Conservation (phyloP, 495 filamentous ascomycete species). For the Extremus antarcticus region DNA sequence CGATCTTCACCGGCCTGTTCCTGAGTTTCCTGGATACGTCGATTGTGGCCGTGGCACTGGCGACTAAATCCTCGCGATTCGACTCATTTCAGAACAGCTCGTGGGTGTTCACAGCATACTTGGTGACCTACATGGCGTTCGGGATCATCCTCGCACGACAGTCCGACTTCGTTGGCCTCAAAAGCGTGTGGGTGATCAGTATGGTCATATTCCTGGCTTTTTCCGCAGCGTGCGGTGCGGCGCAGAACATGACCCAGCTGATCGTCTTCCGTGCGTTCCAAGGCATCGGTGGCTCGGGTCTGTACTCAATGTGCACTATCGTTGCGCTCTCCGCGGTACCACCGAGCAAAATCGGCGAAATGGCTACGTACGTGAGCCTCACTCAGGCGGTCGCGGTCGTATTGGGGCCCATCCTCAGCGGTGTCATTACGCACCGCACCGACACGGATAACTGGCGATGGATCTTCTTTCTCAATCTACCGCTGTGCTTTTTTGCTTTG, state of each 20-base stretch:
- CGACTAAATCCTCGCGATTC: slow-evolving; percentile 1
- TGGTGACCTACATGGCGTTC: slow-evolving; percentile 10
- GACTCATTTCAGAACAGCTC: not conserved
- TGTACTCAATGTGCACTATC: slow-evolving; percentile 4
- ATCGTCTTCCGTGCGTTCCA: slow-evolving; percentile 4
- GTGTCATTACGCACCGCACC: not conserved
- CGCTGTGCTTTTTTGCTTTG: not conserved
- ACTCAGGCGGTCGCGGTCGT: not conserved
- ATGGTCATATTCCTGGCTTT: slow-evolving; percentile 3
- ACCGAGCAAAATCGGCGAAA: not conserved
- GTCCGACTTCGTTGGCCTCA: slow-evolving; percentile 3
- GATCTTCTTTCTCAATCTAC: slow-evolving; percentile 4
- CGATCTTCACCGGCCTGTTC: slow-evolving; percentile 4
- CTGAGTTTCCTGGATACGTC: slow-evolving; percentile 7
- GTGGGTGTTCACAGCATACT: slow-evolving; percentile 6
- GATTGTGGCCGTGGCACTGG: slow-evolving; percentile 4
- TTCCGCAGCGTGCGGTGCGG: slow-evolving; percentile 1
- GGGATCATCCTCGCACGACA: not conserved
- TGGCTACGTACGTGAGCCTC: not conserved
- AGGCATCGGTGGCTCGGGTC: slow-evolving; percentile 6
- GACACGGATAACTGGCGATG: not conserved
- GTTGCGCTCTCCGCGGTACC: not conserved
- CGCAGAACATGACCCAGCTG: slow-evolving; percentile 5
- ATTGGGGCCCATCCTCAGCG: slow-evolving; percentile 2
- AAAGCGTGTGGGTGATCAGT: not conserved